A percentile compares a stretch with the other conserved stretches of the same genome.
Evolutionary conservation across 1,284 basidiomycete species (phyloP).

Genomic region (Thecaphora frezii): DNA sequence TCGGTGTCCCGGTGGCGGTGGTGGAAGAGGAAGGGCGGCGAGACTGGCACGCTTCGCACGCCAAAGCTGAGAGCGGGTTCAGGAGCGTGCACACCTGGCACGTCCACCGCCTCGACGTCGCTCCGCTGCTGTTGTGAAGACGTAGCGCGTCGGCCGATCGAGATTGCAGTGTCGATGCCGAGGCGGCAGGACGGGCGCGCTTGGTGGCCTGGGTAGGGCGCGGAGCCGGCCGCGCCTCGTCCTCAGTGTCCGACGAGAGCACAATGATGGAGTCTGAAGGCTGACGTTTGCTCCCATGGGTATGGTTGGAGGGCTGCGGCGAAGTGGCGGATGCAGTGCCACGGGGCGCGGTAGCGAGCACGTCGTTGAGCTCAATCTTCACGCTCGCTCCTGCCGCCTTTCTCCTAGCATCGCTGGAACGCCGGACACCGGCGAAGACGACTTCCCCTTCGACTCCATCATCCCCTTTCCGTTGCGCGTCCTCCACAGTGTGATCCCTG

Average conservation of each 20-base stretch:
- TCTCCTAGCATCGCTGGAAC: not conserved
- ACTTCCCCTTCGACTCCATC: not conserved
- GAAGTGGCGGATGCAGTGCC: not conserved
- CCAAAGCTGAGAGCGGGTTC: slow-evolving; percentile 7
- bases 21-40: not conserved
- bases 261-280: too few species aligned
- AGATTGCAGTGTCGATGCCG: slow-evolving; percentile 8
- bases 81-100: slow-evolving; percentile 30
- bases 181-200: not conserved
- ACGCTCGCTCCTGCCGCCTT: not conserved
- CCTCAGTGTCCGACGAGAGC: not conserved
- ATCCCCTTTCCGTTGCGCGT: too few species aligned
- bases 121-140: not conserved
- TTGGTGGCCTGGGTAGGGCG: not conserved
- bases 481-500: too few species aligned
- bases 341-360: not conserved
- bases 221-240: not conserved
- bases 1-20: not conserved
- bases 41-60: slow-evolving; percentile 24
- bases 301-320: not conserved
- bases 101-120: slow-evolving; percentile 11
- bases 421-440: not conserved
- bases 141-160: slow-evolving; percentile 5
- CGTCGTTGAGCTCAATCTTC: slow-evolving; percentile 1
- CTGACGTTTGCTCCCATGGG: too few species aligned